Percentiles rank a stretch among this genome's conserved stretches.
These are phyloP conservation scores for Limnanthes douglasii DNA, from an alignment of 345 rosid genomes.

Conservation along the genomic window DNA sequence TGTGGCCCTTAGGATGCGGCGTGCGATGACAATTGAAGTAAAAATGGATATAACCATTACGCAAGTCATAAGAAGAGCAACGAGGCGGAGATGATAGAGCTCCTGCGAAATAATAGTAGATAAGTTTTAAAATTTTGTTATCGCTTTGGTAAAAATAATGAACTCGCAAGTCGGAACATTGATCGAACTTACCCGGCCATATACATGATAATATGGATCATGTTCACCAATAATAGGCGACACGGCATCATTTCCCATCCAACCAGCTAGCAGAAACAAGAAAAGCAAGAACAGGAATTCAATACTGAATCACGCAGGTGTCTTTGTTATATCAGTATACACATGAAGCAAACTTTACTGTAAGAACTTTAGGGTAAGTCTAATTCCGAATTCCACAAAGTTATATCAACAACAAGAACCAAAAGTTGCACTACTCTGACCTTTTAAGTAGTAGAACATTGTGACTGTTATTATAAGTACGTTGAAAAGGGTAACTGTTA, in stretches of 20 bases:
- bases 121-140: too few relatives aligned
- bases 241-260: slow-evolving; percentile 31
- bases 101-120: slow-evolving; percentile 30
- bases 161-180: too few relatives aligned
- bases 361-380: too few relatives aligned
- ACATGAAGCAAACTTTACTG: too few relatives aligned
- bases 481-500: slow-evolving; percentile 51
- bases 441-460: slow-evolving; percentile 57
- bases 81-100: slow-evolving; percentile 37
- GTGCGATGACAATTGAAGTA: slow-evolving; percentile 55
- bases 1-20: slow-evolving; percentile 68
- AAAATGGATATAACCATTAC: slow-evolving; percentile 43
- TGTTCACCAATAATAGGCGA: slow-evolving; percentile 31
- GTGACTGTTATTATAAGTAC: slow-evolving; percentile 49
- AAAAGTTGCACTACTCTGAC: too few relatives aligned
- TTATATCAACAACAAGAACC: too few relatives aligned
- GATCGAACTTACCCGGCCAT: slow-evolving; percentile 26
- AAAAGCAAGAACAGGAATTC: background rate
- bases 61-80: slow-evolving; percentile 44
- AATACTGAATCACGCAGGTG: too few relatives aligned
- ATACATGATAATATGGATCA: slow-evolving; percentile 29
- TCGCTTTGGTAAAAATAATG: too few relatives aligned
- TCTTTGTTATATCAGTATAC: too few relatives aligned
- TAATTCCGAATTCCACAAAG: too few relatives aligned
- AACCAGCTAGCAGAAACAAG: background rate